These are phyloP conservation scores for Hyparrhenia diplandra DNA, from an alignment of 176 grass and related monocot species.

Conservation along the genomic window DNA sequence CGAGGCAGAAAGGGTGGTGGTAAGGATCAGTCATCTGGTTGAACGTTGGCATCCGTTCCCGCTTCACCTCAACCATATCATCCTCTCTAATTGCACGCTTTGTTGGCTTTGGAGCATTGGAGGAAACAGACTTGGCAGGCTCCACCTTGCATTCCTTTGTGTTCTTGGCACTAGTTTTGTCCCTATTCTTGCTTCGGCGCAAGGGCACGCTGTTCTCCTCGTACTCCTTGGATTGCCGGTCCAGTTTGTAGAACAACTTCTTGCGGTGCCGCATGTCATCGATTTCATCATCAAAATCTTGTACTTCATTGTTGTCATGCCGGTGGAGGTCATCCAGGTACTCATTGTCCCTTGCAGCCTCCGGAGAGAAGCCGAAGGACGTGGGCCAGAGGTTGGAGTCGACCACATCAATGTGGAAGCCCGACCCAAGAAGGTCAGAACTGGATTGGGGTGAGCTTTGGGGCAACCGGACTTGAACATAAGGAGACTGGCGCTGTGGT, in stretches of 20 bases:
- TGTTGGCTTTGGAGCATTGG: neutral
- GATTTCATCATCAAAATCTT: conserved; percentile 50
- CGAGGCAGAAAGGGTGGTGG: conserved; percentile 71
- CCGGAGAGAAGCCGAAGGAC: neutral
- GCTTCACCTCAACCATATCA: conserved; percentile 29
- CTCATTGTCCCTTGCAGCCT: neutral
- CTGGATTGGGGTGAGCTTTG: conserved; percentile 11
- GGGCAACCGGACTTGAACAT: neutral
- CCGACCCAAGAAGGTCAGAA: conserved; percentile 13
- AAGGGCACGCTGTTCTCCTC: conserved; percentile 57
- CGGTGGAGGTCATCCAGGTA: conserved; percentile 7
- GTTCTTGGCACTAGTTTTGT: conserved; percentile 24
- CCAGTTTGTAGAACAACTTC: conserved; percentile 63
- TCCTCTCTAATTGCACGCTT: conserved; percentile 6
- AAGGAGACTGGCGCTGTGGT: neutral
- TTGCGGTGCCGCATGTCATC: conserved; percentile 63
- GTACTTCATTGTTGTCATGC: conserved; percentile 1
- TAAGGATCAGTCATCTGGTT: conserved; percentile 66
- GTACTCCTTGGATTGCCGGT: conserved; percentile 57
- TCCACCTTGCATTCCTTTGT: conserved; percentile 31
- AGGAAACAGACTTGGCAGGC: conserved; percentile 5
- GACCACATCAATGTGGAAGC: conserved; percentile 41
- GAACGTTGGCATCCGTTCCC: conserved; percentile 44
- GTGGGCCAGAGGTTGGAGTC: conserved; percentile 41
- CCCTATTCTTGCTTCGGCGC: conserved; percentile 17